These are phyloP conservation scores for Pyrenochaeta sp. DNA, from an alignment of 2,329 filamentous ascomycete genomes.

Conservation along the genomic window DNA sequence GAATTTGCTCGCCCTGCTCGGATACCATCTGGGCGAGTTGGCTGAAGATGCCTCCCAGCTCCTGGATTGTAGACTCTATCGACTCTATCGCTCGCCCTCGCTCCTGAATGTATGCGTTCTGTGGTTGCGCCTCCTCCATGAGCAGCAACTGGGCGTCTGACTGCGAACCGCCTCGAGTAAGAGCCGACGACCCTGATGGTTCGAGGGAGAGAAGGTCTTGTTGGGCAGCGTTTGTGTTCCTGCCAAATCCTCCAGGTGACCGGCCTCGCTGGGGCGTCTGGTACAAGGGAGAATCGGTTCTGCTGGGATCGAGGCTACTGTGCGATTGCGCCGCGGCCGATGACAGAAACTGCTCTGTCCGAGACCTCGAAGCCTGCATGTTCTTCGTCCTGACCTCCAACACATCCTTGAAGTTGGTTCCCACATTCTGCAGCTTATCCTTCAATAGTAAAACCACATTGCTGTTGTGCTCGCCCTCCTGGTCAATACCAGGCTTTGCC, in stretches of 20 bases:
- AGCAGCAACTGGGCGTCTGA: slow-evolving; percentile 84
- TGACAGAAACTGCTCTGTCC: slow-evolving; percentile 97
- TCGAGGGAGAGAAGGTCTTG: slow-evolving; percentile 83
- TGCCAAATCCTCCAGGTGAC: slow-evolving; percentile 55
- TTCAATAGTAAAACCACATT: slow-evolving; percentile 94
- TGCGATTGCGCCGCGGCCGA: slow-evolving; percentile 82
- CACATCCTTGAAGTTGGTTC: slow-evolving; percentile 96
- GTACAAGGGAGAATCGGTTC: slow-evolving; percentile 87
- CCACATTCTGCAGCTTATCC: slow-evolving; percentile 90
- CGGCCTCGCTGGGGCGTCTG: slow-evolving; percentile 75
- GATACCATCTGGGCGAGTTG: slow-evolving; percentile 96
- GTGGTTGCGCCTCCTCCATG: slow-evolving; percentile 89
- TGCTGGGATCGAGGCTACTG: slow-evolving; percentile 65
- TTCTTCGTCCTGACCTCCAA: slow-evolving; percentile 97
- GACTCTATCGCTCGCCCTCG: slow-evolving; percentile 95
- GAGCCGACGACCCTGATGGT: slow-evolving; percentile 62
- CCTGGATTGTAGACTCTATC: slow-evolving; percentile 93
- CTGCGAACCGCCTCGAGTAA: slow-evolving; percentile 60
- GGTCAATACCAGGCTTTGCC: slow-evolving; percentile 61
- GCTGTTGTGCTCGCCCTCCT: slow-evolving; percentile 97
- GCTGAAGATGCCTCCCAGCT: slow-evolving; percentile 91
- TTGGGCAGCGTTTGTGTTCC: slow-evolving; percentile 55
- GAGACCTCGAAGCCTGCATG: slow-evolving; percentile 89
- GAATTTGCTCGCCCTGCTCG: slow-evolving; percentile 97
- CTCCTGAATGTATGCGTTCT: slow-evolving; percentile 91